Evolutionary conservation across 2,329 filamentous ascomycete genomes (phyloP).

Genomic region (Ilyonectria robusta): DNA sequence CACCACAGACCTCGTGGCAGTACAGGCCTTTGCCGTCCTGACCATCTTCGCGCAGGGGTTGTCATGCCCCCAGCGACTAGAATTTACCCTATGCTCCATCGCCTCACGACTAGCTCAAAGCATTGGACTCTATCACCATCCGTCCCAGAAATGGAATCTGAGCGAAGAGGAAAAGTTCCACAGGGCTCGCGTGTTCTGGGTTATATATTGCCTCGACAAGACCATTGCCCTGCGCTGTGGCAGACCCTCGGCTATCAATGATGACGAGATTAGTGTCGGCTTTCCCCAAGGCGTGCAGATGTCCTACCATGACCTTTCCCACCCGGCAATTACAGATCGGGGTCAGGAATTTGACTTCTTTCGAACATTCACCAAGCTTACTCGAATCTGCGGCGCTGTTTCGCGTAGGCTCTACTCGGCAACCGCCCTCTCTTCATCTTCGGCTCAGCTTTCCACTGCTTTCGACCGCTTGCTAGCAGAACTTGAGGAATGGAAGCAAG

Average conservation of each 20-base stretch:
- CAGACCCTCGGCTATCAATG: not conserved
- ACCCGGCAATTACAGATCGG: too few relatives aligned
- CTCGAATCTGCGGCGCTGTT: constrained; percentile 7
- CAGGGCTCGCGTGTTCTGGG: constrained; percentile 17
- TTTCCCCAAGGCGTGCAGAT: not conserved
- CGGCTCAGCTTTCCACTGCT: not conserved
- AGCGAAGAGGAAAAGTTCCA: not conserved
- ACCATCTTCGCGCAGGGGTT: constrained; percentile 24
- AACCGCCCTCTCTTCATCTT: not conserved
- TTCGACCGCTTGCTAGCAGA: not conserved
- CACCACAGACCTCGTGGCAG: constrained; percentile 11
- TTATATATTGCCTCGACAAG: constrained; percentile 25
- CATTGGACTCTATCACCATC: not conserved
- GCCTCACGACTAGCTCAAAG: constrained; percentile 12
- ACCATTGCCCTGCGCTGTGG: constrained; percentile 17
- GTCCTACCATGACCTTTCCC: not conserved
- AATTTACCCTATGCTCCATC: constrained; percentile 12
- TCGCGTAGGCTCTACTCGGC: constrained; percentile 7
- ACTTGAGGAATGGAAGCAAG: not conserved
- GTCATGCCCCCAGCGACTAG: constrained; percentile 20
- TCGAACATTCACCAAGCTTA: not conserved
- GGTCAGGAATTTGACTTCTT: not conserved
- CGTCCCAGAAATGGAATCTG: constrained; percentile 1
- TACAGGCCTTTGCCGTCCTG: constrained; percentile 19
- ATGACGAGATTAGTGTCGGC: constrained; percentile 9